These are phyloP conservation scores for Xylaria sp. DNA, from an alignment of 2,329 filamentous ascomycete species.

Conservation along the genomic window DNA sequence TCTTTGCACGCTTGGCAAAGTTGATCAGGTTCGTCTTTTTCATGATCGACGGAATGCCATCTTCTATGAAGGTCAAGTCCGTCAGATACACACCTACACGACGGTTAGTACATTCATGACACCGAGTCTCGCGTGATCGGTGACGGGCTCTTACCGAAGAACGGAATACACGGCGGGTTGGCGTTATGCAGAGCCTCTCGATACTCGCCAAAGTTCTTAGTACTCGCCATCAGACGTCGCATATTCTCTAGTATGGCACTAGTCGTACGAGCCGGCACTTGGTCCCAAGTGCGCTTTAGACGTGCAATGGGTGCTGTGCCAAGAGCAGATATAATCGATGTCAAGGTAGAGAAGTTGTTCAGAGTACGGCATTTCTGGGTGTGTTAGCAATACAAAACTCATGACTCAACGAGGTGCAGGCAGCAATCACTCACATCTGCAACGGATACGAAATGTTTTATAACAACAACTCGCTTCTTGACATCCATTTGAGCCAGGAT, in stretches of 20 bases:
- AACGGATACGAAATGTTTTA: constrained; percentile 96
- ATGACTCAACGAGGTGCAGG: neutral
- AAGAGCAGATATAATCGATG: constrained; percentile 93
- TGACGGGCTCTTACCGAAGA: constrained; percentile 66
- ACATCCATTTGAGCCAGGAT: constrained; percentile 91
- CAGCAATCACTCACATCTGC: constrained; percentile 67
- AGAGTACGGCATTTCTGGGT: constrained; percentile 82
- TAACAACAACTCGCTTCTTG: constrained; percentile 92
- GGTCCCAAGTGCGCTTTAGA: constrained; percentile 87
- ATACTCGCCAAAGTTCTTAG: constrained; percentile 97
- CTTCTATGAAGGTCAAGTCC: constrained; percentile 96
- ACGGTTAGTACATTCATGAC: constrained; percentile 3
- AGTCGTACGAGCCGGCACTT: constrained; percentile 81
- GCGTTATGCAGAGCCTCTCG: constrained; percentile 86
- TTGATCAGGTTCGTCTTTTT: constrained; percentile 98
- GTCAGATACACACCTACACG: constrained; percentile 82
- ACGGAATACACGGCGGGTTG: constrained; percentile 95
- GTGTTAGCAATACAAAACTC: constrained; percentile 20
- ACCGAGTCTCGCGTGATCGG: neutral
- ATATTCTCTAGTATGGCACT: constrained; percentile 72
- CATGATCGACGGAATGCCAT: constrained; percentile 92
- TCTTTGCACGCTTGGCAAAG: constrained; percentile 97
- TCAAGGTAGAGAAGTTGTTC: constrained; percentile 97
- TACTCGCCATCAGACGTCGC: constrained; percentile 92
- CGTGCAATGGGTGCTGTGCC: constrained; percentile 93